Base-by-base conservation (phyloP, 208 protist genomes). In the Wallacemonas sp. region DNA sequence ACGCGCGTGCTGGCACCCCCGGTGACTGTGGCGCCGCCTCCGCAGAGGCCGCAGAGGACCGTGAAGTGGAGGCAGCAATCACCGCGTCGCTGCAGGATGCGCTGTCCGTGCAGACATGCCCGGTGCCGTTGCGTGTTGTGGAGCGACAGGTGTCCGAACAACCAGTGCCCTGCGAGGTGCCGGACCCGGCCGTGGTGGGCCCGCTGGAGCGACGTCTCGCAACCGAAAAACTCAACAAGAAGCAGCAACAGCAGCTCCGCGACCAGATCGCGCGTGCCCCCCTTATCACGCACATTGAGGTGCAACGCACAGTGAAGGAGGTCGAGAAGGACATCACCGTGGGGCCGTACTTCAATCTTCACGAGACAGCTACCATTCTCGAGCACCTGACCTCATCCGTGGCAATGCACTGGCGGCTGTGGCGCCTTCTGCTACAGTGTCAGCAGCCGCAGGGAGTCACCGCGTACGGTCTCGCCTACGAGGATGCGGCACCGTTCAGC, bases 381-480 rank as follows among this genome's bases (percentile, higher is more conserved):
- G 73, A 86, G 27, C 89, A 77, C 53, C 65, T 94, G 33, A 82
- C 76, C 15, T 48, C 62, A n/a, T 84, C 85, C 3, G 67, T 72
- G 1, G 55, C 84, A n/a, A 72, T 38, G 53, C 89, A 94, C 58
- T 88, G 82, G 68, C 66, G 75, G 12, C 76, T 94, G 54, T 86
- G 87, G 71, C 65, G 44, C 12, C 42, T 63, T 3, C 32, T 87
- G 42, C 57, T 92, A 46, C 33, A 63, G 13, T 54, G 60, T 15
- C 36, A 48, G 38, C 70, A 79, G 59, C 73, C 74, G 19, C 21
- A 54, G 41, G 34, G 53, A 1, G 48, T 37, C 39, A 33, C 36
- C 21, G 37, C 55, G 29, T 27, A 68, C 44, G 27, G 9, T 21
- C 41, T 30, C 32, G 50, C 60, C 21, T 67, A 63, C 12, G 71